Conservation (phyloP, 129 eudicot genomes). For the Apium graveolens region DNA sequence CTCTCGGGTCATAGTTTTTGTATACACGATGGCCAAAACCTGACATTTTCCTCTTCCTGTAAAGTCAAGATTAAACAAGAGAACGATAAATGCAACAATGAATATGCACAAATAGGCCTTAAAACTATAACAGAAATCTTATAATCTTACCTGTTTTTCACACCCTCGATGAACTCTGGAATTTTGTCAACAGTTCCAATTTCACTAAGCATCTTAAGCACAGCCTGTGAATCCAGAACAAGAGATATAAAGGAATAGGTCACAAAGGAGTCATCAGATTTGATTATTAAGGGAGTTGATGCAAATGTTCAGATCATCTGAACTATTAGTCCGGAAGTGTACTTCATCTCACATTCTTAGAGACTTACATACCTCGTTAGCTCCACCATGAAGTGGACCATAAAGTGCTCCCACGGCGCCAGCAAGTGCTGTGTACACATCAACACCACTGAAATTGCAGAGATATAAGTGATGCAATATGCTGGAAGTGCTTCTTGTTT, state of each 20-base stretch:
- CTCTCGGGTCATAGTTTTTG: conserved; percentile 96
- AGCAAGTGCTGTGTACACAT: conserved; percentile 91
- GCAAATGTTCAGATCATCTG: background rate
- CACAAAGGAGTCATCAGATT: background rate
- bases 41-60: conserved; percentile 91
- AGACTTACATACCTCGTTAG: conserved; percentile 73
- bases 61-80: conserved; percentile 2
- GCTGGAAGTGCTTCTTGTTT: background rate
- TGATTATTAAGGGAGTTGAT: background rate
- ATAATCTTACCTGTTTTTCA: conserved; percentile 66
- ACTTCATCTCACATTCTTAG: background rate
- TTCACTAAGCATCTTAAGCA: conserved; percentile 91
- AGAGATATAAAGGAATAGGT: background rate
- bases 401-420: conserved; percentile 98
- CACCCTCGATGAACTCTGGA: conserved; percentile 96
- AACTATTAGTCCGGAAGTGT: background rate
- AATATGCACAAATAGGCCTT: background rate
- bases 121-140: background rate
- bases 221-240: conserved; percentile 47
- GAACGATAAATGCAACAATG: background rate
- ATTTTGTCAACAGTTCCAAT: conserved; percentile 83
- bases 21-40: conserved; percentile 98
- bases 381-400: conserved; percentile 99
- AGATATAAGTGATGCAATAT: conserved; percentile 10
- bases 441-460: conserved; percentile 76